phyloP scores from a whole-genome alignment of 495 filamentous ascomycete species.

The Podospora australis region DNA sequence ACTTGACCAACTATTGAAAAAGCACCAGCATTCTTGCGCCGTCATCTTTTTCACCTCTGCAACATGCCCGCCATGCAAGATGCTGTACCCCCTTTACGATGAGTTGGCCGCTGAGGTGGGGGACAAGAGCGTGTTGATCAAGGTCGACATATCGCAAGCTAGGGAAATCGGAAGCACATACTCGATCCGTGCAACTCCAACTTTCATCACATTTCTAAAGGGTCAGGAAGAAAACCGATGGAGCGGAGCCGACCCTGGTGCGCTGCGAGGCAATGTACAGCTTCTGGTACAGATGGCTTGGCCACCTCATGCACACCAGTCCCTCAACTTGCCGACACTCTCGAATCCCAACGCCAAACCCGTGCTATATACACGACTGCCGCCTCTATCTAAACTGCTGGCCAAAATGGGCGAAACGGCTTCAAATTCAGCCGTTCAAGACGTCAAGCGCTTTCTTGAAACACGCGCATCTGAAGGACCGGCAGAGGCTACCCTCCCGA shows the following conservation, averaged over 20 bases:
- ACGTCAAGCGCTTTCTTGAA: slow-evolving; percentile 61
- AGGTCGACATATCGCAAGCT: slow-evolving; percentile 68
- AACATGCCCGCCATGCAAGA: slow-evolving; percentile 79
- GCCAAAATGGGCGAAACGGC: slow-evolving; percentile 56
- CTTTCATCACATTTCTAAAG: slow-evolving; percentile 81
- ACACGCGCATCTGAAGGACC: slow-evolving; percentile 46
- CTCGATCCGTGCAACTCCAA: slow-evolving; percentile 70
- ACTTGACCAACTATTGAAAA: slow-evolving; percentile 53
- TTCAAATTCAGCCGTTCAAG: slow-evolving; percentile 46
- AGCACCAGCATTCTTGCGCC: slow-evolving; percentile 59
- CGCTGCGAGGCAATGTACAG: slow-evolving; percentile 65
- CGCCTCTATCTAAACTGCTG: slow-evolving; percentile 76
- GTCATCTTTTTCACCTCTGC: slow-evolving; percentile 90
- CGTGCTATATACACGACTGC: slow-evolving; percentile 69
- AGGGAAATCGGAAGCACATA: slow-evolving; percentile 62
- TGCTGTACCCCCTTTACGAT: slow-evolving; percentile 77
- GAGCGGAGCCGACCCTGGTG: slow-evolving; percentile 64
- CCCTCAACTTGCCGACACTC: slow-evolving; percentile 62
- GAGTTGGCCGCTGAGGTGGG: slow-evolving; percentile 69
- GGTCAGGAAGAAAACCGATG: slow-evolving; percentile 73
- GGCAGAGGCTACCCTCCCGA: slow-evolving; percentile 54
- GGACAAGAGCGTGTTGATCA: slow-evolving; percentile 67
- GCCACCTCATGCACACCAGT: slow-evolving; percentile 68
- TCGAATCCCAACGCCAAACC: slow-evolving; percentile 55
- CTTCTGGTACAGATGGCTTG: slow-evolving; percentile 70